Evolutionary conservation across 768 basidiomycete genomes (phyloP).

Genomic region (Boletus rubropictus): DNA sequence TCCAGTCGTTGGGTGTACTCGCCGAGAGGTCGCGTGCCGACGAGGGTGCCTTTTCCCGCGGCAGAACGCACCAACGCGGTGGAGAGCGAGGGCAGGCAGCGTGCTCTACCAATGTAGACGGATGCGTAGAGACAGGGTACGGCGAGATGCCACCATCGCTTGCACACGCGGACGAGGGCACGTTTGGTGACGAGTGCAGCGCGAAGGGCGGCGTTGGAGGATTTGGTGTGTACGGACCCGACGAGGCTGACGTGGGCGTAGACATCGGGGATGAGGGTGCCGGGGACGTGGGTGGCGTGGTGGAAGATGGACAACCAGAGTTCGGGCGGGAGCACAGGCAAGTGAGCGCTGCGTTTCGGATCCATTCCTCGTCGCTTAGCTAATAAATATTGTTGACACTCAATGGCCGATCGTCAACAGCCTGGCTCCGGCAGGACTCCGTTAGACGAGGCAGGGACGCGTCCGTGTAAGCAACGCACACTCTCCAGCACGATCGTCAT

Average conservation of each 20-base stretch:
- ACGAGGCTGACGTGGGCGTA: conserved; percentile 13
- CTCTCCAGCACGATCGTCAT: conserved; percentile 70
- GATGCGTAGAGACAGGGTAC: conserved; percentile 21
- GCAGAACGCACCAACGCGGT: conserved; percentile 10
- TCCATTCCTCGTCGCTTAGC: too few relatives aligned
- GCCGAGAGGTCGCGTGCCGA: conserved; percentile 13
- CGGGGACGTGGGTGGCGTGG: conserved; percentile 17
- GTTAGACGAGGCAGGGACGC: conserved; percentile 13
- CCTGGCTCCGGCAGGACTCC: background rate
- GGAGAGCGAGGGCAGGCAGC: conserved; percentile 17
- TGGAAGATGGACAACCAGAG: conserved; percentile 24
- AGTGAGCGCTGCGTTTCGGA: background rate
- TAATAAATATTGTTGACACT: background rate
- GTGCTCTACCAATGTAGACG: conserved; percentile 17
- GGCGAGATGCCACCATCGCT: conserved; percentile 26
- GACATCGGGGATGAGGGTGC: conserved; percentile 20
- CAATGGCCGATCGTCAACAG: conserved; percentile 14
- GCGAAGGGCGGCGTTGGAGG: conserved; percentile 6
- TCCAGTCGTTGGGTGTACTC: conserved; percentile 24
- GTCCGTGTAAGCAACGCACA: conserved; percentile 20
- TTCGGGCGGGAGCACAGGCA: conserved; percentile 17
- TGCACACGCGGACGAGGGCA: conserved; percentile 27
- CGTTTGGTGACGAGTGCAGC: conserved; percentile 23
- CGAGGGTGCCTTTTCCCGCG: conserved; percentile 7
- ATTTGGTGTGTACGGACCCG: conserved; percentile 6